Conservation (phyloP, 495 filamentous ascomycete genomes). For the Podospora fimiseda region DNA sequence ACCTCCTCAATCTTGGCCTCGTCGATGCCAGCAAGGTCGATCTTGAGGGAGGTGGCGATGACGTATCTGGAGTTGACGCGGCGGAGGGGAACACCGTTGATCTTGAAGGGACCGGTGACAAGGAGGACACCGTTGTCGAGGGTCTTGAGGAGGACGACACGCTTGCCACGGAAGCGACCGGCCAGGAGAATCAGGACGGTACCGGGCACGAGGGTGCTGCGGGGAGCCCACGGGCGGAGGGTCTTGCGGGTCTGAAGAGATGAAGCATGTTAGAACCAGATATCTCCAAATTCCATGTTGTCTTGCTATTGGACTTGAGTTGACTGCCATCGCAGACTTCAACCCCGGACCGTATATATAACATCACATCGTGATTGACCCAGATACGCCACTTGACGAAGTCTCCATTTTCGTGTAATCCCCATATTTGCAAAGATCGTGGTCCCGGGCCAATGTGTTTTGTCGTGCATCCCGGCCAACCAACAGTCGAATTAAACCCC, state of each 20-base stretch:
- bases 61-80: constrained; percentile 98
- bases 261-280: constrained; percentile 23
- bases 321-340: neutral
- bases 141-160: constrained; percentile 95
- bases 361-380: neutral
- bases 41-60: constrained; percentile 87
- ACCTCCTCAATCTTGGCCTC: constrained; percentile 78
- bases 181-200: constrained; percentile 96
- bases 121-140: constrained; percentile 95
- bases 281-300: neutral
- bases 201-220: constrained; percentile 82
- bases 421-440: neutral
- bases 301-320: no score
- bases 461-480: constrained; percentile 7
- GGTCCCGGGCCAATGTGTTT: neutral
- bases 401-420: neutral
- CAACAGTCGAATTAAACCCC: constrained; percentile 5
- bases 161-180: constrained; percentile 99
- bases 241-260: constrained; percentile 81
- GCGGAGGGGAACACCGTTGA: constrained; percentile 98
- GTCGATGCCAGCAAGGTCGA: constrained; percentile 82
- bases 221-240: constrained; percentile 73
- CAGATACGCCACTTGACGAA: constrained; percentile 3
- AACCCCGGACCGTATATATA: neutral
- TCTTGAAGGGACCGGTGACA: constrained; percentile 98